Percentiles rank a stretch among this genome's conserved stretches.
phyloP scores from a whole-genome alignment of 495 filamentous ascomycete genomes.

The Lindgomyces ingoldianus region DNA sequence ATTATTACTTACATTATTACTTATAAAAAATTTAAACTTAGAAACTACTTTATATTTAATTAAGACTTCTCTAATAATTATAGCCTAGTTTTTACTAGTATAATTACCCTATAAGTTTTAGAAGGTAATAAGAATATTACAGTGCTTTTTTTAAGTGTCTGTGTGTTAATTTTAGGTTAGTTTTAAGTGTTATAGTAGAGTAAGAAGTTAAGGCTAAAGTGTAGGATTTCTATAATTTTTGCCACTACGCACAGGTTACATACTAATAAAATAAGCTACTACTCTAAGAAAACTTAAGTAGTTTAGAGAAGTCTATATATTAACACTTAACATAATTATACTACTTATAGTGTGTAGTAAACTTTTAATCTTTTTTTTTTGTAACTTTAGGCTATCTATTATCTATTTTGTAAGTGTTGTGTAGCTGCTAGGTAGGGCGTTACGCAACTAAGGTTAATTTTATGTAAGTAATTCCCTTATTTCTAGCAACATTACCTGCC shows the following conservation, averaged over 20 bases:
- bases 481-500: neutral
- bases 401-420: neutral
- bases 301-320: constrained; percentile 7
- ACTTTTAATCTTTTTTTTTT: neutral
- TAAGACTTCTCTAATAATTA: constrained; percentile 1
- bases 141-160: neutral
- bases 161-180: neutral
- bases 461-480: constrained; percentile 5
- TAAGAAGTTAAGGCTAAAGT: neutral
- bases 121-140: constrained; percentile 3
- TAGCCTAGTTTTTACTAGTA: constrained; percentile 2
- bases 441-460: neutral
- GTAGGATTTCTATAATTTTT: constrained; percentile 1
- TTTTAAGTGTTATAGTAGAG: neutral
- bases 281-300: neutral
- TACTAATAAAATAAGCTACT: constrained; percentile 2
- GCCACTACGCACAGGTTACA: neutral
- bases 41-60: neutral
- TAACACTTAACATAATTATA: constrained; percentile 1
- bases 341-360: neutral
- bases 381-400: neutral
- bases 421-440: neutral
- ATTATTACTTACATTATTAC: constrained; percentile 6
- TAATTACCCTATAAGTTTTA: neutral
- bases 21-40: constrained; percentile 2